Evolutionary conservation across 805 yeast species (phyloP), one percentile per base, ranked within the genome.

Genomic region (Suhomyces canberraensis): DNA sequence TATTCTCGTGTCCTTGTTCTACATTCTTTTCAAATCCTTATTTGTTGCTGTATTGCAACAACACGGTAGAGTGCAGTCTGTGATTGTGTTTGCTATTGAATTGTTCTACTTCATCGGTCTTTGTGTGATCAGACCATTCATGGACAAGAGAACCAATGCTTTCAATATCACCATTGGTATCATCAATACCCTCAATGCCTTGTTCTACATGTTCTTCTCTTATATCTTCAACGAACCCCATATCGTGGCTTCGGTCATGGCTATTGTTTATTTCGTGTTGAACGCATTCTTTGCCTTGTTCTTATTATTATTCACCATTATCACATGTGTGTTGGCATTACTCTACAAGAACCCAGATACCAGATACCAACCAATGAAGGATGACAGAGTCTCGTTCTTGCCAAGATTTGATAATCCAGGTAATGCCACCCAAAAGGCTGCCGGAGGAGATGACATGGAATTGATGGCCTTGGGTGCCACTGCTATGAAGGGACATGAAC

Each of bases 321-420:
- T 89, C 25, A 85, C 96, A 1, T 90, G 98, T 66, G 69, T 81
- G 4, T 68, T 88, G 61, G 96, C 96, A 0, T 61, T 93, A 51
- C 48, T 90, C 21, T 82, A 84, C 60, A 88, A 84, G 71, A 89
- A 93, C 60, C 98, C 98, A 36, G 98, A 93, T 62, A 79, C 91
- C 8, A 77, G 95, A 50, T 93, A 93, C 67, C 91, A 88, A 66
- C 98, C 96, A 44, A 84, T 91, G 84, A 84, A 84, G 51, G 98
- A 93, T 61, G 98, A 93, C 57, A 79, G 98, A 58, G 93, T 85
- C 35, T 85, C 96, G n/a, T 93, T 93, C 60, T 85, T 93, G 55
- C 90, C 90, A 44, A 73, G 81, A 51, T 69, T 71, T 38, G 79
- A 69, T 38, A 60, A 60, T 27, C 51, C 54, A 11, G 54, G 52